A percentile compares a stretch with the other conserved stretches of the same genome.
Conservation (phyloP, 805 yeast genomes). For the Kazachstania taianensis region DNA sequence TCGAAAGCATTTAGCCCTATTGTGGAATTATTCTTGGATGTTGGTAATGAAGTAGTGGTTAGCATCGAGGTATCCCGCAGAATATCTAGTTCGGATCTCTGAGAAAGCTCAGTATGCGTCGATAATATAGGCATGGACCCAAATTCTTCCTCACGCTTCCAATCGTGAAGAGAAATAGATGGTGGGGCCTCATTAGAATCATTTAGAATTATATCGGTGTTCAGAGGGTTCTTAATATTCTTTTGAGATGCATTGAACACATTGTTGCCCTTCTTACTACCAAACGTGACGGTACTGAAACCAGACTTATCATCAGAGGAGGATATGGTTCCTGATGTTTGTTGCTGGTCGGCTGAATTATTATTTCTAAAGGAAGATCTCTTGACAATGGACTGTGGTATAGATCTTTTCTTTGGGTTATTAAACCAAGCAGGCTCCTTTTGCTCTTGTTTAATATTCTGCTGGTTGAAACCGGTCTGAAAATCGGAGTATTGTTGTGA, state of each 20-base stretch:
- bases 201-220: slow-evolving; percentile 14
- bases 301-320: slow-evolving; percentile 17
- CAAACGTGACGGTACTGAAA: slow-evolving; percentile 32
- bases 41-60: not conserved
- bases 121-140: slow-evolving; percentile 7
- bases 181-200: slow-evolving; percentile 37
- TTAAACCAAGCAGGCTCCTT: slow-evolving; percentile 31
- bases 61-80: not conserved
- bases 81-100: not conserved
- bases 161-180: slow-evolving; percentile 31
- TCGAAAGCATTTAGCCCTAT: not conserved
- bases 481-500: slow-evolving; percentile 1
- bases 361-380: slow-evolving; percentile 24
- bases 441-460: slow-evolving; percentile 3
- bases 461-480: slow-evolving; percentile 1
- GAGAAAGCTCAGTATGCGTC: not conserved
- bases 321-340: not conserved
- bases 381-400: slow-evolving; percentile 40
- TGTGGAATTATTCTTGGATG: not conserved
- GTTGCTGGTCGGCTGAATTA: slow-evolving; percentile 1
- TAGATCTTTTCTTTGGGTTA: slow-evolving; percentile 36
- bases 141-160: slow-evolving; percentile 32
- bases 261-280: slow-evolving; percentile 24
- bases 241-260: slow-evolving; percentile 3
- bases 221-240: slow-evolving; percentile 1